These are phyloP conservation scores for Solanum infundibuliforme DNA, from an alignment of 257 asterid genomes.

Conservation along the genomic window DNA sequence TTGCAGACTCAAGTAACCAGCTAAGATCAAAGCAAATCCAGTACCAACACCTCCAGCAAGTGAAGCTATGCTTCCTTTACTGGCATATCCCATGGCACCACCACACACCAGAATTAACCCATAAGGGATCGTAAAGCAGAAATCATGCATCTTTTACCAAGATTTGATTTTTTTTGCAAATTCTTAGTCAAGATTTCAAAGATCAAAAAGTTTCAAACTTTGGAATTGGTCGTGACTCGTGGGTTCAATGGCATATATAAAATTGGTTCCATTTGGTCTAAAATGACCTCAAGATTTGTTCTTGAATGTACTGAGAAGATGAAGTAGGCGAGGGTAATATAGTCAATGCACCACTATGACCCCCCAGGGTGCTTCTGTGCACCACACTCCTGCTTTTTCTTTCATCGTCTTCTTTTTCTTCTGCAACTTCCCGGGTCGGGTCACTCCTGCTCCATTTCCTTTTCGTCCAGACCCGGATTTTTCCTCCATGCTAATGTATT, in stretches of 20 bases:
- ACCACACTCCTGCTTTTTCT: background rate
- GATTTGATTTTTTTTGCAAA: background rate
- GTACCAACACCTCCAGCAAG: conserved; percentile 81
- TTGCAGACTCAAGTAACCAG: conserved; percentile 88
- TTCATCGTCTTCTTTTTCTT: background rate
- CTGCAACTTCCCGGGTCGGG: background rate
- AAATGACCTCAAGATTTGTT: background rate
- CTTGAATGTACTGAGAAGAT: background rate
- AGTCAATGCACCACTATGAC: background rate
- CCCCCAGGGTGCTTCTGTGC: background rate
- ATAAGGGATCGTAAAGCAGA: conserved; percentile 95
- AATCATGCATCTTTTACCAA: conserved; percentile 70
- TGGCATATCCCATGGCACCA: conserved; percentile 72
- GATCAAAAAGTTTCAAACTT: background rate
- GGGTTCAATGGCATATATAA: background rate
- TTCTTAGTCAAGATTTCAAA: background rate
- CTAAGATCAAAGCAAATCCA: conserved; percentile 62
- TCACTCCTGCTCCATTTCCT: background rate
- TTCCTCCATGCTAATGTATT: background rate
- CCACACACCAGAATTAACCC: conserved; percentile 67
- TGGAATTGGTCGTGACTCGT: background rate
- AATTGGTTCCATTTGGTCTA: background rate
- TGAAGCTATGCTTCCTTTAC: conserved; percentile 77
- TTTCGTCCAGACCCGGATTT: background rate
- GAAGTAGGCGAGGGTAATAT: background rate